These are phyloP conservation scores for Pythium dissotocum DNA, from an alignment of 352 stramenopile genomes.

Conservation along the genomic window DNA sequence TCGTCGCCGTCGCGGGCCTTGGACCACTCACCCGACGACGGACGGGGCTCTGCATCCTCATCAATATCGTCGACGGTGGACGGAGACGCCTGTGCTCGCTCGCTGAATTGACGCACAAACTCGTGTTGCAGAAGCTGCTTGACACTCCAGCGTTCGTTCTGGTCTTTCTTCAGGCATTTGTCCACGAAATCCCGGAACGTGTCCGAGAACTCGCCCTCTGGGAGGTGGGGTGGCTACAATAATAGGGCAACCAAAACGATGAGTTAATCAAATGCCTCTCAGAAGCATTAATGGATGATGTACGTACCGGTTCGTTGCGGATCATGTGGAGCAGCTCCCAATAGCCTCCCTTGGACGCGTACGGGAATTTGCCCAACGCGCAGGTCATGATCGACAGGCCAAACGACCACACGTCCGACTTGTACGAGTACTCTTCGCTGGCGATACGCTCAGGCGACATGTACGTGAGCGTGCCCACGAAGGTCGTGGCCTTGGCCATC, in stretches of 20 bases:
- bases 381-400: conserved; percentile 90
- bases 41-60: conserved; percentile 24
- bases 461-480: conserved; percentile 92
- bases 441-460: conserved; percentile 94
- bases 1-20: conserved; percentile 11
- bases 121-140: conserved; percentile 77
- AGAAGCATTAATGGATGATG: not conserved
- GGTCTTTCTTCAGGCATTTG: conserved; percentile 82
- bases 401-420: conserved; percentile 87
- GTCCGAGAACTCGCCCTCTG: conserved; percentile 68
- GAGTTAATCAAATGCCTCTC: not conserved
- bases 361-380: conserved; percentile 87
- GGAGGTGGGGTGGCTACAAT: conserved; percentile 57
- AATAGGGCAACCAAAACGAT: not conserved
- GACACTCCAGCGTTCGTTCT: conserved; percentile 76
- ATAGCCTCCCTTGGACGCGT: conserved; percentile 84
- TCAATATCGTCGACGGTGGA: conserved; percentile 28
- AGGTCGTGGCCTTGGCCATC: conserved; percentile 86
- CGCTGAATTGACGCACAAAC: conserved; percentile 52
- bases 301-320: conserved; percentile 70
- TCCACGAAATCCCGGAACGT: conserved; percentile 79
- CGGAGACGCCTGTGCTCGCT: conserved; percentile 9
- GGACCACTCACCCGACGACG: conserved; percentile 30
- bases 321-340: conserved; percentile 91
- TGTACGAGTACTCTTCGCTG: conserved; percentile 88